Conservation (phyloP, 257 asterid genomes). For the Solanum tarijense region DNA sequence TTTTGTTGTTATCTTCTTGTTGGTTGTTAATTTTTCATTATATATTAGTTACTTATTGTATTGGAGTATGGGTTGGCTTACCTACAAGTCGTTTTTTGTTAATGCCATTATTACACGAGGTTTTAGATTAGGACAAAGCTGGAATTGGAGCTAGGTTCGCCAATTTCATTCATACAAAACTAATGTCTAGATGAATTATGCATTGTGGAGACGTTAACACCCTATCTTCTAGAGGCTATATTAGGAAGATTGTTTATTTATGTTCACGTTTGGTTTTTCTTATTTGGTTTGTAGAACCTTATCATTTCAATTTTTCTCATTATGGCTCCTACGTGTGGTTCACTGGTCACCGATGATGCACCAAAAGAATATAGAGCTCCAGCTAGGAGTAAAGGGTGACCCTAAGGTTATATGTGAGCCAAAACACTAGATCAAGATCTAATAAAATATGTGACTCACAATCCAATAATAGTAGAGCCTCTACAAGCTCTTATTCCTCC, state of each 20-base stretch:
- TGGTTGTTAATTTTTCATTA: too few relatives aligned
- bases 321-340: not conserved
- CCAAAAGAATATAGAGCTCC: not conserved
- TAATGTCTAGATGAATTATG: too few relatives aligned
- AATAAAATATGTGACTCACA: not conserved
- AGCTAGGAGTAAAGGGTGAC: not conserved
- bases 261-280: not conserved
- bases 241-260: not conserved
- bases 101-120: too few relatives aligned
- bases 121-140: too few relatives aligned
- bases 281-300: not conserved
- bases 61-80: too few relatives aligned
- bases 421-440: not conserved
- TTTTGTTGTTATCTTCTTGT: too few relatives aligned
- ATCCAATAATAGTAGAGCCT: not conserved
- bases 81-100: too few relatives aligned
- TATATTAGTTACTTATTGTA: too few relatives aligned
- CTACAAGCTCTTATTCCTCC: not conserved
- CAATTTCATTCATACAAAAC: too few relatives aligned
- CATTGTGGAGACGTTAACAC: not conserved
- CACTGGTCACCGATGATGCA: not conserved
- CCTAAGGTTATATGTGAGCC: not conserved
- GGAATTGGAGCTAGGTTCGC: too few relatives aligned
- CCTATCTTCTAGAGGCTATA: not conserved
- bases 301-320: not conserved